phyloP scores from a whole-genome alignment of 164 flowering plant genomes.

The Paratinospora sagittata region DNA sequence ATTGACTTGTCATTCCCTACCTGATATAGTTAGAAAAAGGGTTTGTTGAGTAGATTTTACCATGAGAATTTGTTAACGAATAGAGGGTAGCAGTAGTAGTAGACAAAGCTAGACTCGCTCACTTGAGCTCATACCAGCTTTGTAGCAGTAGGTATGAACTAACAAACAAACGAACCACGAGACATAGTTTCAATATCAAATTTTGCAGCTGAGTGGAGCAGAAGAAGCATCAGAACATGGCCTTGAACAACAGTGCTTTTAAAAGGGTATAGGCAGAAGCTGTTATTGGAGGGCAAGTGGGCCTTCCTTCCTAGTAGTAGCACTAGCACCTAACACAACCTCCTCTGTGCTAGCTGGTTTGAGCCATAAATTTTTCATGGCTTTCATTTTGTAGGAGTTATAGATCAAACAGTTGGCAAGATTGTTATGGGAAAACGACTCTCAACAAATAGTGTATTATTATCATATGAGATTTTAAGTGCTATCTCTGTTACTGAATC shows the following conservation, averaged over 20 bases:
- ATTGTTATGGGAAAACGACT: too few species aligned
- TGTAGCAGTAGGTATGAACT: background rate
- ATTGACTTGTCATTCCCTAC: too few species aligned
- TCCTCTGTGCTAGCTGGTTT: background rate
- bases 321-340: background rate
- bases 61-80: too few species aligned
- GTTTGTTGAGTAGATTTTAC: too few species aligned
- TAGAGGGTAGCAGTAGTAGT: too few species aligned
- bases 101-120: background rate
- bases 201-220: background rate
- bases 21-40: too few species aligned
- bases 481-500: background rate
- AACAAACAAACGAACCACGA: background rate
- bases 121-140: background rate
- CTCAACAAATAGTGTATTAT: background rate
- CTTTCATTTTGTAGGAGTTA: background rate
- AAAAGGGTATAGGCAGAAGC: background rate
- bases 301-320: too few species aligned
- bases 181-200: background rate
- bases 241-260: background rate
- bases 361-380: background rate
- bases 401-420: conserved; percentile 1
- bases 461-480: background rate
- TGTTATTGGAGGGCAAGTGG: background rate
- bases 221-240: background rate